phyloP scores from a whole-genome alignment of 176 grass and related monocot genomes.

The Rhipidocladum racemiflorum region DNA sequence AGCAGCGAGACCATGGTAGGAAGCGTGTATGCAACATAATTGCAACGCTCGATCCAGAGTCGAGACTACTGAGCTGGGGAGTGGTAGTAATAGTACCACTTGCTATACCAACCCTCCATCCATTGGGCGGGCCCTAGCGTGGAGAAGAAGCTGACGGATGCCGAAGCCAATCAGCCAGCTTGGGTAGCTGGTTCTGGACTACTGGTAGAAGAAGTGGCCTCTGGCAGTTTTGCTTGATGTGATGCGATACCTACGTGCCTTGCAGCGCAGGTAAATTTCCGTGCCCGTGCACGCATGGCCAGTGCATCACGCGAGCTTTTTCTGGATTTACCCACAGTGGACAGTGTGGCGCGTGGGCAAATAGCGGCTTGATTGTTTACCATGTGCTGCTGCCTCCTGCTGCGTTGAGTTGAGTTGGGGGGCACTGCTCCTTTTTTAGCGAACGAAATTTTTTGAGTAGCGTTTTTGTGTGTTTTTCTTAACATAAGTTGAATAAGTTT shows the following conservation, averaged over 20 bases:
- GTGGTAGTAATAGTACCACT: neutral
- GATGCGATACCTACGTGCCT: conserved; percentile 25
- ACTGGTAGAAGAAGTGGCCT: neutral
- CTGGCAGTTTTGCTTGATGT: neutral
- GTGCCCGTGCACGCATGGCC: conserved; percentile 16
- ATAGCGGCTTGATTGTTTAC: neutral
- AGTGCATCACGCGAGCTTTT: neutral
- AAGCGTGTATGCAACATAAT: neutral
- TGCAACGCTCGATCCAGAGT: neutral
- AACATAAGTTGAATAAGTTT: too few species aligned
- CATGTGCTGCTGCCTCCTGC: neutral
- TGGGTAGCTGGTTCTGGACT: too few species aligned
- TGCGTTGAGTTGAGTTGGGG: too few species aligned
- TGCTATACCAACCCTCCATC: neutral
- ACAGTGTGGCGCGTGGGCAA: neutral
- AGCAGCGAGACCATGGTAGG: neutral
- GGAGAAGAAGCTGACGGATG: neutral
- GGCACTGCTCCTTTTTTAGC: too few species aligned
- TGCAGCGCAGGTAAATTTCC: neutral
- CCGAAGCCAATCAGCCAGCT: neutral
- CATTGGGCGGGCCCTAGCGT: neutral
- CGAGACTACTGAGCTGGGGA: too few species aligned
- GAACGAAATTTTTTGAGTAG: too few species aligned
- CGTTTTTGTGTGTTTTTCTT: too few species aligned
- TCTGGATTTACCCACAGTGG: neutral